Conservation (phyloP, 2,329 filamentous ascomycete genomes). For the Phaeoacremonium minimum region DNA sequence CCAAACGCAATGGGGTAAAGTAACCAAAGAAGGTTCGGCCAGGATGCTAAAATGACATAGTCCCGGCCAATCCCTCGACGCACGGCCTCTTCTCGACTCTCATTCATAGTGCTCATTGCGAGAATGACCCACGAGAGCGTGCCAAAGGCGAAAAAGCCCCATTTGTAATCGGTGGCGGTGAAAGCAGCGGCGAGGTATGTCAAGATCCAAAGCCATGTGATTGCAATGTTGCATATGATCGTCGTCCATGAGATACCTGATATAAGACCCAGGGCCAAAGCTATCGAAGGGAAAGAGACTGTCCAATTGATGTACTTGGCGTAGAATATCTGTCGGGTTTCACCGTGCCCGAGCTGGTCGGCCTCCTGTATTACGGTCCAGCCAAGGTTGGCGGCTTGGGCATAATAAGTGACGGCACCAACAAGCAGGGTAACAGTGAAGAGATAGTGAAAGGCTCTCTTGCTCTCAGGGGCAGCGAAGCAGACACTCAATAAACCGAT, state of each 20-base stretch:
- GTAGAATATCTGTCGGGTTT: slow-evolving; percentile 38
- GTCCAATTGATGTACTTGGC: slow-evolving; percentile 44
- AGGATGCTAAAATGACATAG: slow-evolving; percentile 34
- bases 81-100: slow-evolving; percentile 27
- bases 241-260: slow-evolving; percentile 46
- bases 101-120: slow-evolving; percentile 32
- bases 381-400: slow-evolving; percentile 39
- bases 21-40: slow-evolving; percentile 38
- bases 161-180: slow-evolving; percentile 39
- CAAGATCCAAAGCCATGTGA: slow-evolving; percentile 40
- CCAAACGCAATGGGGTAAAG: slow-evolving; percentile 44
- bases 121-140: slow-evolving; percentile 36
- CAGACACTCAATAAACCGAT: slow-evolving; percentile 27
- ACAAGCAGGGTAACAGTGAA: slow-evolving; percentile 40
- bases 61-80: slow-evolving; percentile 31
- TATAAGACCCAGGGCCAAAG: slow-evolving; percentile 37
- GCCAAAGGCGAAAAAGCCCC: slow-evolving; percentile 46
- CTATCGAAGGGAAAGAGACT: slow-evolving; percentile 34
- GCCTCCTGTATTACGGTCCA: slow-evolving; percentile 28
- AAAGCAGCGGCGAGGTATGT: slow-evolving; percentile 38
- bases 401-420: slow-evolving; percentile 37
- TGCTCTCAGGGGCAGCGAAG: slow-evolving; percentile 31
- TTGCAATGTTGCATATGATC: slow-evolving; percentile 37
- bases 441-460: slow-evolving; percentile 46
- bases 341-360: slow-evolving; percentile 16